phyloP scores from a whole-genome alignment of 2,329 filamentous ascomycete species.

The Pseudocercospora macadamiae region DNA sequence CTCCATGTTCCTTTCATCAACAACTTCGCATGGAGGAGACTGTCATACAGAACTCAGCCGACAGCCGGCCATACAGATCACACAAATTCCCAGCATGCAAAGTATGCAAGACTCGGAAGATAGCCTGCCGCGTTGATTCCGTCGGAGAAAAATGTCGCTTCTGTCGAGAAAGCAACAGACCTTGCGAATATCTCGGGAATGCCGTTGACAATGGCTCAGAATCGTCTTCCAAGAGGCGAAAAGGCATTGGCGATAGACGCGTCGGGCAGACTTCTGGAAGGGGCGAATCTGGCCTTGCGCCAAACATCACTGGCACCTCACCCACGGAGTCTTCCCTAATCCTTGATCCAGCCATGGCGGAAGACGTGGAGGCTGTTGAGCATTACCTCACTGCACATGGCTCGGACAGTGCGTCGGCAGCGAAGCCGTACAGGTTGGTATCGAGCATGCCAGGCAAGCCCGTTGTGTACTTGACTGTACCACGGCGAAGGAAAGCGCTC shows the following conservation, averaged over 20 bases:
- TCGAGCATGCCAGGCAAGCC: slow-evolving; percentile 48
- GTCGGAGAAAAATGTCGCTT: slow-evolving; percentile 44
- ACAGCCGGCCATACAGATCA: slow-evolving; percentile 44
- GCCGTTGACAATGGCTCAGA: background rate
- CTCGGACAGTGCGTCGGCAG: slow-evolving; percentile 28
- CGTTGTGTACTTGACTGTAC: slow-evolving; percentile 51
- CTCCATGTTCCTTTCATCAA: background rate
- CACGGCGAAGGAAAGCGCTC: slow-evolving; percentile 52
- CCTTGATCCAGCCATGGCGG: slow-evolving; percentile 45
- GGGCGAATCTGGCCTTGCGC: slow-evolving; percentile 16
- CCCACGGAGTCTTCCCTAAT: slow-evolving; percentile 43
- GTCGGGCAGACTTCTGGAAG: background rate
- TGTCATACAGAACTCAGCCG: background rate
- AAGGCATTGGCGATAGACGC: slow-evolving; percentile 5
- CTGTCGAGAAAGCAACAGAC: slow-evolving; percentile 42
- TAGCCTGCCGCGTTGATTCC: slow-evolving; percentile 47
- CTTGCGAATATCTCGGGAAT: slow-evolving; percentile 39
- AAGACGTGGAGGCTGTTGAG: slow-evolving; percentile 46
- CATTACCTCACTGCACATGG: slow-evolving; percentile 42
- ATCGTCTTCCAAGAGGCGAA: slow-evolving; percentile 14
- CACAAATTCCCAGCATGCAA: slow-evolving; percentile 48
- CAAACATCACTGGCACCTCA: slow-evolving; percentile 30
- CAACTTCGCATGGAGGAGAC: background rate
- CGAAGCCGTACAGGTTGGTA: slow-evolving; percentile 54
- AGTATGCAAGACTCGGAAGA: slow-evolving; percentile 45